A percentile compares a stretch with the other conserved stretches of the same genome.
Conservation (phyloP, 352 stramenopile species). For the Pythium vanterpoolii region DNA sequence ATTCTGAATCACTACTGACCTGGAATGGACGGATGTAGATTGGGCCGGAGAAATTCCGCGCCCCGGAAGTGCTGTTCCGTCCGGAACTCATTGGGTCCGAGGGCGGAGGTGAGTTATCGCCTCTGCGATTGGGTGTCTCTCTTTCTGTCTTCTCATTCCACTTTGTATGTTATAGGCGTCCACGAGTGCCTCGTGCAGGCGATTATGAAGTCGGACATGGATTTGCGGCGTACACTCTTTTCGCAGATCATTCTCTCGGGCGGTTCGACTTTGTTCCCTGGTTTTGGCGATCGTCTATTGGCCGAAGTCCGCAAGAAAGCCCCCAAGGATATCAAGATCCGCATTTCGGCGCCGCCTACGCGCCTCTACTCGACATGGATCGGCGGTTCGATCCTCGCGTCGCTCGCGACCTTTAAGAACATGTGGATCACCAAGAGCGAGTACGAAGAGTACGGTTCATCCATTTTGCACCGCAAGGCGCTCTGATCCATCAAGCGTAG, state of each 20-base stretch:
- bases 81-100: conserved; percentile 68
- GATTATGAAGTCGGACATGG: conserved; percentile 97
- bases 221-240: conserved; percentile 93
- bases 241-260: conserved; percentile 92
- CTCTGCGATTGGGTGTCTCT: background rate
- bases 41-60: conserved; percentile 57
- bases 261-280: conserved; percentile 93
- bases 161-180: too few relatives aligned
- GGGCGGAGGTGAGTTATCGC: conserved; percentile 23
- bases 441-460: conserved; percentile 97
- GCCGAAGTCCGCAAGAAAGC: conserved; percentile 92
- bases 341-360: conserved; percentile 95
- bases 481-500: conserved; percentile 65
- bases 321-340: conserved; percentile 91
- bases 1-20: background rate
- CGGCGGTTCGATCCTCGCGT: conserved; percentile 96
- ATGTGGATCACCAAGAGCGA: conserved; percentile 99
- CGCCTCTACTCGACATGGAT: conserved; percentile 96
- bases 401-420: conserved; percentile 97
- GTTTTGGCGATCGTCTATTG: conserved; percentile 94
- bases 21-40: conserved; percentile 25
- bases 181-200: conserved; percentile 88
- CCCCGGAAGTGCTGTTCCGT: conserved; percentile 64
- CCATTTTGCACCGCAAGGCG: conserved; percentile 97
- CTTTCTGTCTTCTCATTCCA: conserved; percentile 2